Evolutionary conservation across 352 stramenopile species (phyloP).

Genomic region (Blastocystis sp.): DNA sequence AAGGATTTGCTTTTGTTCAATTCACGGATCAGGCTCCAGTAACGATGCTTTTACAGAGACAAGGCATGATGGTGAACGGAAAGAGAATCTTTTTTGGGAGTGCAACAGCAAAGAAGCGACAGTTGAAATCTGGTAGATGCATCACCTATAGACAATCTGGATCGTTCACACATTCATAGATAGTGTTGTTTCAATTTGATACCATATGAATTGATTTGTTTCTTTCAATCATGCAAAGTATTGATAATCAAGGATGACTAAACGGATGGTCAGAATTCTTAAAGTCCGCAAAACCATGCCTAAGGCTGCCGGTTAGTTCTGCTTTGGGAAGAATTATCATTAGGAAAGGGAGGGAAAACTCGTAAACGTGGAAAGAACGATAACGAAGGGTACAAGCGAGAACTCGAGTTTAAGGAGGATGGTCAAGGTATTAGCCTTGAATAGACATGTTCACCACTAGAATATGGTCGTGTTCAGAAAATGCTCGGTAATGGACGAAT

Average conservation of each 20-base stretch:
- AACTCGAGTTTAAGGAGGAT: conserved; percentile 98
- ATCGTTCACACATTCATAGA: not conserved
- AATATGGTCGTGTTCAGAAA: conserved; percentile 66
- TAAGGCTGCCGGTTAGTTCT: not conserved
- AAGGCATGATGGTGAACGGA: conserved; percentile 28
- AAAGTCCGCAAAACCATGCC: not conserved
- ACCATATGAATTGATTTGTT: not conserved
- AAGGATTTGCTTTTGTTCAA: conserved; percentile 42
- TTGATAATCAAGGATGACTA: conserved; percentile 1
- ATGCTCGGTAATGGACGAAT: conserved; percentile 76
- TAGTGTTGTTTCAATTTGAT: not conserved
- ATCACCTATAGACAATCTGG: not conserved
- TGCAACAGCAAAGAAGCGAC: conserved; percentile 18
- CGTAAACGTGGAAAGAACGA: conserved; percentile 92
- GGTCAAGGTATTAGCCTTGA: conserved; percentile 78
- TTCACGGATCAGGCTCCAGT: conserved; percentile 33
- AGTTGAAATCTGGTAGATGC: not conserved
- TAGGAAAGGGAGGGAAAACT: conserved; percentile 95
- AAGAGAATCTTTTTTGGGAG: conserved; percentile 23
- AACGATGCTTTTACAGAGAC: conserved; percentile 21
- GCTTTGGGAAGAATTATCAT: not conserved
- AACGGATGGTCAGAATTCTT: not conserved
- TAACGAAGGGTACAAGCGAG: conserved; percentile 94
- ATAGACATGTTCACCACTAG: conserved; percentile 36
- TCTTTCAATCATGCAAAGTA: not conserved